Evolutionary conservation across 2,329 filamentous ascomycete species (phyloP).

Genomic region (Fusarium coffeatum): DNA sequence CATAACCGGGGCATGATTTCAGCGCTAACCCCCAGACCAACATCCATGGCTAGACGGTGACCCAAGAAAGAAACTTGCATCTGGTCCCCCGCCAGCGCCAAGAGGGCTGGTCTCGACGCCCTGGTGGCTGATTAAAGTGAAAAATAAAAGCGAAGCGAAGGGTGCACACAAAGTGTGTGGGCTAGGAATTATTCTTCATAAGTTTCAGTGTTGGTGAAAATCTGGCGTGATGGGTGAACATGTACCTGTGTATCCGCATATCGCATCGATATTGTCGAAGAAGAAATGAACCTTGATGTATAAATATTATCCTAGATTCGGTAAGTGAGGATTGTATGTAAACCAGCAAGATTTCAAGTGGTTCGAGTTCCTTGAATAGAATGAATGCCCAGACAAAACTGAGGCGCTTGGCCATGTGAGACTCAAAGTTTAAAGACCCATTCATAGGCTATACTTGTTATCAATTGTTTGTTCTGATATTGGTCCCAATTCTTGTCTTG

Average conservation of each 20-base stretch:
- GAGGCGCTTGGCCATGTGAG: conserved; percentile 1
- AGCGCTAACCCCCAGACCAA: conserved; percentile 37
- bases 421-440: not conserved
- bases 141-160: conserved; percentile 4
- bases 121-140: conserved; percentile 30
- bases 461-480: not conserved
- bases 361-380: conserved; percentile 3
- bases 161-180: not conserved
- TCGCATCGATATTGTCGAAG: not conserved
- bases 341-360: not conserved
- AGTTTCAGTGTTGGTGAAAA: not conserved
- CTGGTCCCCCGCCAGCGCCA: conserved; percentile 27
- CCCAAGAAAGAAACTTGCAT: conserved; percentile 38
- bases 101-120: conserved; percentile 26
- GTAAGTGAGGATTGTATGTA: not conserved
- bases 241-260: not conserved
- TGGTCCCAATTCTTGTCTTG: conserved; percentile 4
- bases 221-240: not conserved
- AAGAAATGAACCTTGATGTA: not conserved
- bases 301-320: not conserved
- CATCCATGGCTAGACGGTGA: not conserved
- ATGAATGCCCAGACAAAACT: conserved; percentile 5
- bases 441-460: not conserved
- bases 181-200: conserved; percentile 13
- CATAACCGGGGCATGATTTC: conserved; percentile 27